phyloP scores from a whole-genome alignment of 805 yeast species.

The Tetrapisispora fleetii region DNA sequence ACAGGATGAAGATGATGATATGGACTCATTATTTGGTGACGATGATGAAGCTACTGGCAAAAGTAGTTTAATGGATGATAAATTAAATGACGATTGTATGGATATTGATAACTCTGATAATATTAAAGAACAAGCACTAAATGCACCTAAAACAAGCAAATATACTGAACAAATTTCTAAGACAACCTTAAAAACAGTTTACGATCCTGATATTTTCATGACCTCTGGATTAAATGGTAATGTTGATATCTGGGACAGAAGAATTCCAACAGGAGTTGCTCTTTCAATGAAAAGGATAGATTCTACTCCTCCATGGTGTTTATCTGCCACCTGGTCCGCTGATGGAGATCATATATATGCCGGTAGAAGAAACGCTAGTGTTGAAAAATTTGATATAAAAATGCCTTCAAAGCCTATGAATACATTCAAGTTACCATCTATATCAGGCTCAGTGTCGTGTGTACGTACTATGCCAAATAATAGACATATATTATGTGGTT shows the following conservation, averaged over 20 bases:
- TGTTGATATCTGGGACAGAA: conserved; percentile 70
- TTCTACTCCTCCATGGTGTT: conserved; percentile 88
- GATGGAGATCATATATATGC: conserved; percentile 72
- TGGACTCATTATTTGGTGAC: conserved; percentile 52
- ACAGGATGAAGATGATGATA: conserved; percentile 32
- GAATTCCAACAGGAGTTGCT: conserved; percentile 36
- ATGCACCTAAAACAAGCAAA: conserved; percentile 1
- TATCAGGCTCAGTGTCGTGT: conserved; percentile 84
- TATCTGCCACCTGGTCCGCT: conserved; percentile 77
- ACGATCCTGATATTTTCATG: conserved; percentile 49
- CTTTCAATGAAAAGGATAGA: conserved; percentile 45
- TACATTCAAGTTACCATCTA: conserved; percentile 64
- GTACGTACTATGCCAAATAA: conserved; percentile 73
- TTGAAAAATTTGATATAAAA: conserved; percentile 63
- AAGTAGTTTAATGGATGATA: conserved; percentile 15
- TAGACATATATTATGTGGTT: conserved; percentile 75
- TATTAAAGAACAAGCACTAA: not conserved
- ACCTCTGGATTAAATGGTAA: conserved; percentile 80
- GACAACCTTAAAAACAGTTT: conserved; percentile 17
- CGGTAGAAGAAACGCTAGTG: conserved; percentile 83
- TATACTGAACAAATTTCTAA: conserved; percentile 18
- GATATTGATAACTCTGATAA: conserved; percentile 3
- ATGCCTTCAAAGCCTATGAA: conserved; percentile 49
- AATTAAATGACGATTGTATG: not conserved
- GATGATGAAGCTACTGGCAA: conserved; percentile 33